Conservation (phyloP, 2,329 filamentous ascomycete genomes). For the Aspergillus unguis region DNA sequence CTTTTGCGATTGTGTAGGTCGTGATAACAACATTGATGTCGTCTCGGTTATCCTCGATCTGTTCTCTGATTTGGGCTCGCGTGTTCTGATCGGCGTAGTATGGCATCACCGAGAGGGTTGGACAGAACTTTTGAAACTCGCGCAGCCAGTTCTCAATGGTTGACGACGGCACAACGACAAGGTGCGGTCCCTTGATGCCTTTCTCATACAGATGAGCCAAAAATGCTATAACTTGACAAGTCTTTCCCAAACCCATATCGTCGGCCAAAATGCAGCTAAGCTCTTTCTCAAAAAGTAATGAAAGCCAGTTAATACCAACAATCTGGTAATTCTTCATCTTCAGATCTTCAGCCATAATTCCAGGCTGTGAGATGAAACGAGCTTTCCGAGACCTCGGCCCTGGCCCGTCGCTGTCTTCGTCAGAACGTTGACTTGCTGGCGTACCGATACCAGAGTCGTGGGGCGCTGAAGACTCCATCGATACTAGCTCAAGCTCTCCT, state of each 20-base stretch:
- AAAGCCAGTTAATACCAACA: conserved; percentile 92
- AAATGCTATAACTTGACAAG: conserved; percentile 92
- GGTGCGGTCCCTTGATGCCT: conserved; percentile 65
- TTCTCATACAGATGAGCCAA: conserved; percentile 76
- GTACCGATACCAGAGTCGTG: conserved; percentile 69
- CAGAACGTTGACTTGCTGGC: conserved; percentile 47
- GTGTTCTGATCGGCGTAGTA: conserved; percentile 70
- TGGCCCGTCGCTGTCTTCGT: conserved; percentile 47
- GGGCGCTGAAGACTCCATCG: conserved; percentile 45
- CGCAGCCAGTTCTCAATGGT: conserved; percentile 94
- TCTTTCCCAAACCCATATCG: conserved; percentile 95
- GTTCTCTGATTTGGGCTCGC: conserved; percentile 64
- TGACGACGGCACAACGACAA: conserved; percentile 88
- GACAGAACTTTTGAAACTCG: conserved; percentile 86
- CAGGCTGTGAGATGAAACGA: conserved; percentile 63
- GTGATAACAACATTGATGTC: conserved; percentile 68
- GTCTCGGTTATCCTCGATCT: conserved; percentile 62
- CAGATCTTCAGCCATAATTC: conserved; percentile 71
- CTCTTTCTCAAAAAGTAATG: conserved; percentile 72
- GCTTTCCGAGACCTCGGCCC: conserved; percentile 35
- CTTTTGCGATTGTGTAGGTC: conserved; percentile 66
- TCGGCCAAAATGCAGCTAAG: conserved; percentile 91
- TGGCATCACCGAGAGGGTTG: conserved; percentile 65
- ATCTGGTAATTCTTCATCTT: conserved; percentile 90
- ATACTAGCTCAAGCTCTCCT: conserved; percentile 61